Conservation (phyloP, 2,329 filamentous ascomycete species). For the Ramichloridium luteum region DNA sequence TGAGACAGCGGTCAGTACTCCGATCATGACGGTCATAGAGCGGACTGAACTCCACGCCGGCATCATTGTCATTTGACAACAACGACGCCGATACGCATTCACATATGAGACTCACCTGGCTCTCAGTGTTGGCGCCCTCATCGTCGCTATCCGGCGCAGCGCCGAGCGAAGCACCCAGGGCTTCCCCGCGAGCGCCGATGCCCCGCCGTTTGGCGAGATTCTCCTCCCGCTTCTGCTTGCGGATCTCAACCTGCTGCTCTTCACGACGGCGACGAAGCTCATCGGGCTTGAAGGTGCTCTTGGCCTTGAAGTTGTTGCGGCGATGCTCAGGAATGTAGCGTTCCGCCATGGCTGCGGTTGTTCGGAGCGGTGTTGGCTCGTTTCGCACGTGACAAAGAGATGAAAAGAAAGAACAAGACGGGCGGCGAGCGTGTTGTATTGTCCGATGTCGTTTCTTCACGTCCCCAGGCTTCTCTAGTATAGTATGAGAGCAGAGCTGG, state of each 20-base stretch:
- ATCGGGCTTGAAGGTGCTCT: conserved; percentile 97
- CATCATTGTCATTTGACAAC: too few relatives aligned
- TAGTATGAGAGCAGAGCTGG: too few relatives aligned
- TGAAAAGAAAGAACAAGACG: conserved; percentile 1
- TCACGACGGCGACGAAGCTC: conserved; percentile 96
- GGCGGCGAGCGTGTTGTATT: too few relatives aligned
- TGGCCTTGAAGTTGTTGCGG: conserved; percentile 98
- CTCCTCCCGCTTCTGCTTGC: conserved; percentile 97
- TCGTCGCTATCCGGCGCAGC: conserved; percentile 94
- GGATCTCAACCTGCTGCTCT: conserved; percentile 98
- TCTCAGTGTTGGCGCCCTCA: conserved; percentile 88
- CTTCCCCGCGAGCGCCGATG: conserved; percentile 63
- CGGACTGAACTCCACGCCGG: too few relatives aligned
- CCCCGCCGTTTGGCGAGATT: conserved; percentile 97
- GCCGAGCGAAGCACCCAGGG: conserved; percentile 69
- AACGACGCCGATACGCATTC: too few relatives aligned
- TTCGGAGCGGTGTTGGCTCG: conserved; percentile 12
- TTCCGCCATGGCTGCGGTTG: conserved; percentile 67
- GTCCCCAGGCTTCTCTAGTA: too few relatives aligned
- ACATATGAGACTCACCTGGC: conserved; percentile 75
- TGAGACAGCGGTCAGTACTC: conserved; percentile 14
- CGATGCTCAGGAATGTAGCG: conserved; percentile 99
- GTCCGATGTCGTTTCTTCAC: too few relatives aligned
- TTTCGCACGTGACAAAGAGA: neutral
- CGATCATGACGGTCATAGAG: neutral